These are phyloP conservation scores for Nevesoporus exiguus DNA, from an alignment of 768 basidiomycete species.

Conservation along the genomic window DNA sequence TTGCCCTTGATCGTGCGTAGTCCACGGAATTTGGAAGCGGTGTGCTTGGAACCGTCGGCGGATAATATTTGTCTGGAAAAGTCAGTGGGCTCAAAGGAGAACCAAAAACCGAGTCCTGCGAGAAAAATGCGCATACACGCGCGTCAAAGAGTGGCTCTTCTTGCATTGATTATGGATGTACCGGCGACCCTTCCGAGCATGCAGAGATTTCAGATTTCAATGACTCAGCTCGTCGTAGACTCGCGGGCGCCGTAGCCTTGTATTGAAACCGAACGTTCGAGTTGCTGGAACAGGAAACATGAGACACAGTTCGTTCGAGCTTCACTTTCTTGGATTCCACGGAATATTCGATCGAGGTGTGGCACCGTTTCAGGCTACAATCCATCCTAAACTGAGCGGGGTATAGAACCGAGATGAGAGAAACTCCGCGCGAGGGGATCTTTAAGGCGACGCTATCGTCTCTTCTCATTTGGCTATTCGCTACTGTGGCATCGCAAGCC, in stretches of 20 bases:
- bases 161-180: background rate
- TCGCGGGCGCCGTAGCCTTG: conserved; percentile 35
- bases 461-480: background rate
- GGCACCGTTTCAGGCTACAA: conserved; percentile 14
- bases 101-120: conserved; percentile 8
- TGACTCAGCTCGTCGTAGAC: conserved; percentile 40
- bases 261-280: conserved; percentile 8
- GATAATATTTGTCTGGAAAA: conserved; percentile 1
- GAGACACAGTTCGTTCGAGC: conserved; percentile 4
- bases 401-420: background rate
- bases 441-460: background rate
- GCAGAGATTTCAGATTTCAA: conserved; percentile 31
- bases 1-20: conserved; percentile 19
- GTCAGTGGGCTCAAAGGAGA: conserved; percentile 3
- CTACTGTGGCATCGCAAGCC: background rate
- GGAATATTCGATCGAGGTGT: background rate
- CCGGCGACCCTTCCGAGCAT: conserved; percentile 10
- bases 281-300: background rate
- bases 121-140: conserved; percentile 9
- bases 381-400: background rate
- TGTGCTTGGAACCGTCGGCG: conserved; percentile 25
- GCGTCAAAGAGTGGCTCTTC: background rate
- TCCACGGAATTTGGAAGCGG: conserved; percentile 24
- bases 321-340: conserved; percentile 19
- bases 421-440: background rate